Percentiles rank a stretch among this genome's conserved stretches.
These are phyloP conservation scores for Metarhizium robertsii DNA, from an alignment of 2,329 filamentous ascomycete species.

Conservation along the genomic window DNA sequence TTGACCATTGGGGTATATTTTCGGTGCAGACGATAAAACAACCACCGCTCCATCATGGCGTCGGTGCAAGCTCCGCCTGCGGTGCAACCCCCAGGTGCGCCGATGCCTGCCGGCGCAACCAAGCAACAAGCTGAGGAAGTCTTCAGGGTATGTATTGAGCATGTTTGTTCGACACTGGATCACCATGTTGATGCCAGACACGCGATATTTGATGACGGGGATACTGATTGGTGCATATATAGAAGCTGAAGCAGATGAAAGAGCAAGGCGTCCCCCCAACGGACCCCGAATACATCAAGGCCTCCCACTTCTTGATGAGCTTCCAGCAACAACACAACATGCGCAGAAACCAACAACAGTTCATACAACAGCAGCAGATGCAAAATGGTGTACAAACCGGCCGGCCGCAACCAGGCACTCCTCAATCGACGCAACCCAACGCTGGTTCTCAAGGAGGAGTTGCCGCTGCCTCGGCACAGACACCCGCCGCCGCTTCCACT, in stretches of 20 bases:
- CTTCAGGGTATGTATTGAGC: conserved; percentile 44
- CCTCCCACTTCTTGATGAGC: conserved; percentile 62
- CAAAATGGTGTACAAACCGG: conserved; percentile 37
- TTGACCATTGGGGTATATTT: conserved; percentile 15
- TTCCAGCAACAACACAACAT: conserved; percentile 59
- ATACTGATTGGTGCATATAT: background rate
- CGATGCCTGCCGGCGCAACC: conserved; percentile 58
- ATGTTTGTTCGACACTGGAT: background rate
- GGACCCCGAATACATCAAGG: conserved; percentile 83
- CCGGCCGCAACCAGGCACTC: conserved; percentile 28
- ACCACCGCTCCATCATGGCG: conserved; percentile 51
- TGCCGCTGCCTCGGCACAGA: conserved; percentile 27
- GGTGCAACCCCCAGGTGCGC: conserved; percentile 55
- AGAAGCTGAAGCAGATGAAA: conserved; percentile 91
- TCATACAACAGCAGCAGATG: conserved; percentile 36
- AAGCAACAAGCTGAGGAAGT: conserved; percentile 72
- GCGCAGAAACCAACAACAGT: conserved; percentile 37
- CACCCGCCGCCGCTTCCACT: conserved; percentile 22
- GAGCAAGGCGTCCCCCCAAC: conserved; percentile 67
- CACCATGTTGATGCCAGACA: background rate
- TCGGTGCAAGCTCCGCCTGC: conserved; percentile 66
- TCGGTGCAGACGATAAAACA: conserved; percentile 9
- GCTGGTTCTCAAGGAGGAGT: conserved; percentile 26
- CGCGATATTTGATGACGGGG: background rate
- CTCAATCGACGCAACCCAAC: conserved; percentile 21